A percentile compares a stretch with the other conserved stretches of the same genome.
Conservation (phyloP, 345 rosid species). For the Boechera retrofracta region DNA sequence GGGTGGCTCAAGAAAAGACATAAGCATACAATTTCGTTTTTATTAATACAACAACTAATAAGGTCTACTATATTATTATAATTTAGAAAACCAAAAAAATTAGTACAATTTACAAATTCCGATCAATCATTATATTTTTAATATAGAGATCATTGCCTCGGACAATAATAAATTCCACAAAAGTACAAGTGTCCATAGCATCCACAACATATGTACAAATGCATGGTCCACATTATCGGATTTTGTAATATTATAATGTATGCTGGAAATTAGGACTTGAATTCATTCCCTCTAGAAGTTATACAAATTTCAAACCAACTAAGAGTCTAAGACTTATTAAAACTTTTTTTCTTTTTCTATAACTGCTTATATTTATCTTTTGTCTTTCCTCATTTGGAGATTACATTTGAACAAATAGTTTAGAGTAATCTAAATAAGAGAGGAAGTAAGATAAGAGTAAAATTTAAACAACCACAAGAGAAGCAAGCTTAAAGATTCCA, state of each 20-base stretch:
- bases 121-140: not conserved
- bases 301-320: conserved; percentile 1
- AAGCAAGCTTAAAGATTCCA: not conserved
- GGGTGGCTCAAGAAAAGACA: conserved; percentile 33
- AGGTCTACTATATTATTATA: not conserved
- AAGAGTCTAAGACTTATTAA: too few species aligned
- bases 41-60: not conserved
- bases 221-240: not conserved
- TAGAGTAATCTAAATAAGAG: too few species aligned
- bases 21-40: not conserved
- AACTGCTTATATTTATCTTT: too few species aligned
- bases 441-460: not conserved
- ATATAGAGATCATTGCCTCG: not conserved
- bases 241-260: not conserved
- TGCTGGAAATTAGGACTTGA: not conserved
- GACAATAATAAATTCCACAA: not conserved
- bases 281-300: not conserved
- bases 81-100: too few species aligned
- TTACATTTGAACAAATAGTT: too few species aligned
- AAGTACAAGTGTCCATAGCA: not conserved
- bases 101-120: not conserved
- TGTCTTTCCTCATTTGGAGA: too few species aligned
- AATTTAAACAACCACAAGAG: not conserved
- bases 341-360: too few species aligned
- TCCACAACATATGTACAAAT: not conserved